Conservation (phyloP, 306 rosid genomes). For the Castanea mollissima region DNA sequence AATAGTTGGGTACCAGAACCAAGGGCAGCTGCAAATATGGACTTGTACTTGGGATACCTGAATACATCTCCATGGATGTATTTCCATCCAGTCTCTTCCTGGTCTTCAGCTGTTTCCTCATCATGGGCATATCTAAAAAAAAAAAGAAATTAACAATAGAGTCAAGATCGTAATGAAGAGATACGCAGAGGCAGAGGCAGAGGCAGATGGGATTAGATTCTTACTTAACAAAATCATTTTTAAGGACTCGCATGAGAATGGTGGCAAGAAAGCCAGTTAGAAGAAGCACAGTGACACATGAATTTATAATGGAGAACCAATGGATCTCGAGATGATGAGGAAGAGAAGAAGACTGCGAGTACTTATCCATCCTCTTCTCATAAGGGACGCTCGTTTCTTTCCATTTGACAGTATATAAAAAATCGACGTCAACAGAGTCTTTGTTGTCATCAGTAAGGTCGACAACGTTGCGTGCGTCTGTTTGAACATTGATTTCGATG, state of each 20-base stretch:
- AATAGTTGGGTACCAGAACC: constrained; percentile 57
- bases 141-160: neutral
- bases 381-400: constrained; percentile 68
- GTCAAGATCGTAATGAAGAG: neutral
- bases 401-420: constrained; percentile 74
- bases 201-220: constrained; percentile 8
- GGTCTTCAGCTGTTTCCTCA: constrained; percentile 53
- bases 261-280: constrained; percentile 85
- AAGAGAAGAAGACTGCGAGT: constrained; percentile 61
- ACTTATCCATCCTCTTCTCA: constrained; percentile 86
- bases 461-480: constrained; percentile 53
- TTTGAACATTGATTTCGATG: constrained; percentile 62
- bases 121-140: constrained; percentile 47
- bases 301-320: constrained; percentile 89
- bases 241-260: constrained; percentile 80
- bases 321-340: constrained; percentile 90
- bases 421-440: constrained; percentile 52
- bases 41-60: constrained; percentile 42
- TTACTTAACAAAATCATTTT: constrained; percentile 94
- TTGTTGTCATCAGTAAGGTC: constrained; percentile 65
- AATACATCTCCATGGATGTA: constrained; percentile 58
- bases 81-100: constrained; percentile 62
- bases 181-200: too few relatives aligned
- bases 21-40: constrained; percentile 47
- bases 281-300: constrained; percentile 83